Percentiles rank a stretch among this genome's conserved stretches.
These are phyloP conservation scores for Moniliophthora roreri DNA, from an alignment of 1,284 basidiomycete species.

Conservation along the genomic window DNA sequence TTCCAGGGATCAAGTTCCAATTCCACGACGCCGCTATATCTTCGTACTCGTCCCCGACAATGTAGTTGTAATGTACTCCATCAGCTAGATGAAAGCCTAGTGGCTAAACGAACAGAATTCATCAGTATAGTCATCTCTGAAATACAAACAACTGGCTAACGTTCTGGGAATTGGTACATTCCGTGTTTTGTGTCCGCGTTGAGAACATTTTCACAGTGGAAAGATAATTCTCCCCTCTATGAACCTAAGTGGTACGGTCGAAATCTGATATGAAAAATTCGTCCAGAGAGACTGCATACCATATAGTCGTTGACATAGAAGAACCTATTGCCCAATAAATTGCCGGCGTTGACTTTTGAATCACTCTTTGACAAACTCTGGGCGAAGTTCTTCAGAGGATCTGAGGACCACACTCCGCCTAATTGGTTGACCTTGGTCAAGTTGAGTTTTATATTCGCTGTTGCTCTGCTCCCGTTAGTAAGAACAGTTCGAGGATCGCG, in stretches of 20 bases:
- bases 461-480: constrained; percentile 4
- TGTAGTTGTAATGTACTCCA: constrained; percentile 62
- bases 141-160: constrained; percentile 24
- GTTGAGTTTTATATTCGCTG: constrained; percentile 57
- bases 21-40: constrained; percentile 71
- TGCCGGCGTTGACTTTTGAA: constrained; percentile 54
- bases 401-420: constrained; percentile 50
- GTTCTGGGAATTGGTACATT: constrained; percentile 66
- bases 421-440: constrained; percentile 50
- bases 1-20: constrained; percentile 73
- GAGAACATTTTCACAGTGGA: constrained; percentile 69
- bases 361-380: constrained; percentile 35
- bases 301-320: constrained; percentile 73
- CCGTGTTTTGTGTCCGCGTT: constrained; percentile 58
- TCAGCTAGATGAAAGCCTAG: constrained; percentile 69
- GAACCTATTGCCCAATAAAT: constrained; percentile 59
- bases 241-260: constrained; percentile 39
- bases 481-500: background rate
- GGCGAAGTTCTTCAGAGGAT: constrained; percentile 40
- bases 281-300: constrained; percentile 32
- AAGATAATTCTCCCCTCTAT: constrained; percentile 58
- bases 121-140: background rate
- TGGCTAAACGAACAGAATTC: constrained; percentile 32
- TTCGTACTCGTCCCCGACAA: constrained; percentile 65
- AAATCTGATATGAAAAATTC: background rate